Conservation (phyloP, 768 basidiomycete genomes). For the Heimioporus sp. region DNA sequence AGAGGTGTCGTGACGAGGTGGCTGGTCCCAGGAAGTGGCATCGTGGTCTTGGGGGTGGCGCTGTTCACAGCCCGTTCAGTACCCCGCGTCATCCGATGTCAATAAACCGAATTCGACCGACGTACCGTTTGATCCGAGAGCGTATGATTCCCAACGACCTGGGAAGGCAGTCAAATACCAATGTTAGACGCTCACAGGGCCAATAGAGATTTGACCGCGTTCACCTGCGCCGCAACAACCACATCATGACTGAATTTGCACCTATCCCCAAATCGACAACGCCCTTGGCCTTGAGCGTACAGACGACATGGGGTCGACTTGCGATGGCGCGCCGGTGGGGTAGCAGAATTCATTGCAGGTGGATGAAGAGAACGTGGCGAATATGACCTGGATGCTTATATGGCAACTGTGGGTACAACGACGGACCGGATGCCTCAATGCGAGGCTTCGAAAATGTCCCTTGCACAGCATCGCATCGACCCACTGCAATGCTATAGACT, state of each 20-base stretch:
- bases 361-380: not conserved
- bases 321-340: not conserved
- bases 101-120: not conserved
- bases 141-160: not conserved
- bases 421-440: no score
- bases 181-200: not conserved
- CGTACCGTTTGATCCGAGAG: not conserved
- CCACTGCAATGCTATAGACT: no score
- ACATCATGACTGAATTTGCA: constrained; percentile 25
- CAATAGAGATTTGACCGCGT: not conserved
- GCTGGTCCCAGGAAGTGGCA: not conserved
- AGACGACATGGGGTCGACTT: constrained; percentile 18
- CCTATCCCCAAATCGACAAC: constrained; percentile 26
- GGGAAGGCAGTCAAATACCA: not conserved
- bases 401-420: no score
- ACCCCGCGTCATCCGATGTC: not conserved
- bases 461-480: no score
- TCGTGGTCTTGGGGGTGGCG: not conserved
- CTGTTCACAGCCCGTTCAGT: not conserved
- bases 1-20: constrained; percentile 6
- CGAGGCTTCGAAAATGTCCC: no score
- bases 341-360: constrained; percentile 8
- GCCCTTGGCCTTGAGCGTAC: constrained; percentile 24
- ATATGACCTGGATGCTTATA: not conserved
- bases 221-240: constrained; percentile 5